Evolutionary conservation across 2,329 filamentous ascomycete genomes (phyloP).

Genomic region (Claviceps pusilla): DNA sequence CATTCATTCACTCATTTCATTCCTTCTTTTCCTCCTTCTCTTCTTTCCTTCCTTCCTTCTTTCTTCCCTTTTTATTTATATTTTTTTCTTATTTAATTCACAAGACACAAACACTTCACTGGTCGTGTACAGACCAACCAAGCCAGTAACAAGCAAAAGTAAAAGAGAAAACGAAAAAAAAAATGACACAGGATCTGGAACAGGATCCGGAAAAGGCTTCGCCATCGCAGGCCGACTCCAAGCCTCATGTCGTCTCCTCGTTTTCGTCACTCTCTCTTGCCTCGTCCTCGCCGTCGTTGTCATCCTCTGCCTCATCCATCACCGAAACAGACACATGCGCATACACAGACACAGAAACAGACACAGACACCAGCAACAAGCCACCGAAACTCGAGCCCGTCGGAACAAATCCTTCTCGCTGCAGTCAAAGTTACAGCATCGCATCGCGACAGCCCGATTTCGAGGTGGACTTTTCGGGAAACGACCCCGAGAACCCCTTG

Average conservation of each 20-base stretch:
- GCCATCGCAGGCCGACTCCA: not conserved
- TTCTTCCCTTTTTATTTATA: too few relatives aligned
- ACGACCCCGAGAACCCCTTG: conserved; percentile 49
- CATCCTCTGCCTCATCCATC: not conserved
- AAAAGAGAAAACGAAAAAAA: not conserved
- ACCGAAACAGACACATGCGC: too few relatives aligned
- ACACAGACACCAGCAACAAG: conserved; percentile 13
- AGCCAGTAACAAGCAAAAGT: not conserved
- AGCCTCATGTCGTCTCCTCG: not conserved
- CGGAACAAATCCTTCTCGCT: conserved; percentile 13
- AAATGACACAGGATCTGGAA: not conserved
- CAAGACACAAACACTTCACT: too few relatives aligned
- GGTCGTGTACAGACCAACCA: too few relatives aligned
- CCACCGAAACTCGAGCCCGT: conserved; percentile 30
- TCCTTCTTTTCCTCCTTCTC: too few relatives aligned
- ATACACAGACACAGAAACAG: conserved; percentile 9
- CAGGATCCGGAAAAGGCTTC: not conserved
- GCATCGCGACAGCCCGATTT: conserved; percentile 41
- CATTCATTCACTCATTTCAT: too few relatives aligned
- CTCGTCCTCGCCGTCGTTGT: not conserved
- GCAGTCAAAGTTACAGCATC: conserved; percentile 23
- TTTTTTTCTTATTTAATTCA: too few relatives aligned
- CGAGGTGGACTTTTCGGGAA: conserved; percentile 56
- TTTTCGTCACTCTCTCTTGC: not conserved
- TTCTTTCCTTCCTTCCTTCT: too few relatives aligned